Conservation (phyloP, 306 rosid genomes). For the Sechiopsis laciniata region DNA sequence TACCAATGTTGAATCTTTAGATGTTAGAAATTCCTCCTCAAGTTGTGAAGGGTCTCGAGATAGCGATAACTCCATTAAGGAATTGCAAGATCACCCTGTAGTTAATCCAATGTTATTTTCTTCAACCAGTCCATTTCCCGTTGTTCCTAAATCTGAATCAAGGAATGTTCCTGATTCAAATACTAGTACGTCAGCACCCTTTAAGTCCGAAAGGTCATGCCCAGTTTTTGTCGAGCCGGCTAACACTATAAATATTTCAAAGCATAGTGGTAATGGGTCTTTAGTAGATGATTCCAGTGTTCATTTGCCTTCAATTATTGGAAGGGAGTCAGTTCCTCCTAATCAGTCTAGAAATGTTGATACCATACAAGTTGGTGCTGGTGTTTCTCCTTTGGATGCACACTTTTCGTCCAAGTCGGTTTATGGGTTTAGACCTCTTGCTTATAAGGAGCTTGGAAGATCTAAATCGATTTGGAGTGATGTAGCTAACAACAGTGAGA, state of each 20-base stretch:
- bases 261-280: slow-evolving; percentile 28
- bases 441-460: slow-evolving; percentile 53
- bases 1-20: slow-evolving; percentile 25
- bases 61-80: slow-evolving; percentile 19
- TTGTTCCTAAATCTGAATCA: slow-evolving; percentile 20
- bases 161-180: slow-evolving; percentile 34
- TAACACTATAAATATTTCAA: slow-evolving; percentile 27
- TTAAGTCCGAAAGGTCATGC: slow-evolving; percentile 32
- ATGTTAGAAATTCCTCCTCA: slow-evolving; percentile 29
- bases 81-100: slow-evolving; percentile 28
- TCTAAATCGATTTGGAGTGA: slow-evolving; percentile 49
- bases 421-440: slow-evolving; percentile 64
- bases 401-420: slow-evolving; percentile 40
- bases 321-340: slow-evolving; percentile 28
- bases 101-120: slow-evolving; percentile 31
- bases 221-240: slow-evolving; percentile 26
- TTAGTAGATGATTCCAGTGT: slow-evolving; percentile 23
- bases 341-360: slow-evolving; percentile 25
- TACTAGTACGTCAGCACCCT: slow-evolving; percentile 29
- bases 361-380: slow-evolving; percentile 9
- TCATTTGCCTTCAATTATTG: slow-evolving; percentile 34
- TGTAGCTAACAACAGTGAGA: slow-evolving; percentile 35
- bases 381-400: slow-evolving; percentile 39
- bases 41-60: slow-evolving; percentile 28
- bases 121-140: slow-evolving; percentile 27